phyloP scores from a whole-genome alignment of 352 stramenopile genomes.

The Phytophthora capsici region DNA sequence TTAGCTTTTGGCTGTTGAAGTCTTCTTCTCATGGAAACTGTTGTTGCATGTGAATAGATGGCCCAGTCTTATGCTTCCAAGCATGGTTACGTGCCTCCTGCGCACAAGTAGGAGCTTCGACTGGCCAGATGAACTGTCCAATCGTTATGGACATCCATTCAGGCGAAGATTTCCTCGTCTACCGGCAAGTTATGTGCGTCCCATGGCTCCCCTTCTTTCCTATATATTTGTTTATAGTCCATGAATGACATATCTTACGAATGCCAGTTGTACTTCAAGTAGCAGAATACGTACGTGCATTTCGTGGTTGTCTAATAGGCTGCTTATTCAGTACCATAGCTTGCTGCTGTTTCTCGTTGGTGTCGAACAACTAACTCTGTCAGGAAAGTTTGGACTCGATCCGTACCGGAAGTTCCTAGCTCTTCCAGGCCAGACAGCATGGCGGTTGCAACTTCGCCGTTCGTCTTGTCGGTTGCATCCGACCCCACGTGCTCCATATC shows the following conservation, averaged over 20 bases:
- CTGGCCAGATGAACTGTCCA: neutral
- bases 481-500: conserved; percentile 15
- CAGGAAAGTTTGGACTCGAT: conserved; percentile 33
- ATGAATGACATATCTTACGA: conserved; percentile 17
- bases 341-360: conserved; percentile 33
- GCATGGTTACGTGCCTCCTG: conserved; percentile 55
- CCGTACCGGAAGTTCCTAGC: conserved; percentile 19
- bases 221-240: conserved; percentile 33
- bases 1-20: neutral
- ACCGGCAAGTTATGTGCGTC: conserved; percentile 18
- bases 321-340: conserved; percentile 25
- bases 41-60: conserved; percentile 35
- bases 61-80: conserved; percentile 52
- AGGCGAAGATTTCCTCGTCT: neutral
- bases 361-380: conserved; percentile 34
- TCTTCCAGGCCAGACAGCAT: conserved; percentile 34
- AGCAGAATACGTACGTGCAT: conserved; percentile 14
- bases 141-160: no score
- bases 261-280: conserved; percentile 13
- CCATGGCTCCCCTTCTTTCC: conserved; percentile 19
- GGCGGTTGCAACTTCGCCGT: conserved; percentile 27
- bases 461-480: conserved; percentile 15
- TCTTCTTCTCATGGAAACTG: conserved; percentile 11
- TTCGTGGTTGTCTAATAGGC: conserved; percentile 7
- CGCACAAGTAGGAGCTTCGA: conserved; percentile 31